These are phyloP conservation scores for Suillus americanus DNA, from an alignment of 768 basidiomycete species.

Conservation along the genomic window DNA sequence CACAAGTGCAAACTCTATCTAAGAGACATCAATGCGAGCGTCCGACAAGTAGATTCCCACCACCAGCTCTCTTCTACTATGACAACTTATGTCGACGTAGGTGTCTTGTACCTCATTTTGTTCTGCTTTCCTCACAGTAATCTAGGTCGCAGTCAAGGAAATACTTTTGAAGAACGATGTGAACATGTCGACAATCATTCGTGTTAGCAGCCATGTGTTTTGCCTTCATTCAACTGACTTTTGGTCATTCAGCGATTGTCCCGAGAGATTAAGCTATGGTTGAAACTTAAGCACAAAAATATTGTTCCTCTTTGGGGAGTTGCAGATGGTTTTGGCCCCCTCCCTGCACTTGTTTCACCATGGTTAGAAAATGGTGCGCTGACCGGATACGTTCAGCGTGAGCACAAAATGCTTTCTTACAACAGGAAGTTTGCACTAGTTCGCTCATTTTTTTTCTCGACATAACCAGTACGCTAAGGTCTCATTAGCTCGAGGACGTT, in stretches of 20 bases:
- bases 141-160: not conserved
- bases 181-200: not conserved
- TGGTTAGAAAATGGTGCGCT: slow-evolving; percentile 16
- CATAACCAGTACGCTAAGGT: no score
- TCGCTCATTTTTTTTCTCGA: no score
- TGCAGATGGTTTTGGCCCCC: slow-evolving; percentile 27
- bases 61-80: not conserved
- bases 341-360: slow-evolving; percentile 33
- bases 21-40: no score
- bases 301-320: slow-evolving; percentile 31
- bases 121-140: not conserved
- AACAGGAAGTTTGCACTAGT: no score
- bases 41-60: not conserved
- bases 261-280: slow-evolving; percentile 32
- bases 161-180: not conserved
- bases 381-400: no score
- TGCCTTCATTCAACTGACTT: not conserved
- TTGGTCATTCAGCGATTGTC: slow-evolving; percentile 19
- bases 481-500: no score
- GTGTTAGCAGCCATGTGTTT: not conserved
- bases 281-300: slow-evolving; percentile 28
- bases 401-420: no score
- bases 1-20: not conserved
- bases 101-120: not conserved
- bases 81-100: not conserved